Base-by-base conservation (phyloP, 2,329 filamentous ascomycete species). In the Nigrospora sphaerica region DNA sequence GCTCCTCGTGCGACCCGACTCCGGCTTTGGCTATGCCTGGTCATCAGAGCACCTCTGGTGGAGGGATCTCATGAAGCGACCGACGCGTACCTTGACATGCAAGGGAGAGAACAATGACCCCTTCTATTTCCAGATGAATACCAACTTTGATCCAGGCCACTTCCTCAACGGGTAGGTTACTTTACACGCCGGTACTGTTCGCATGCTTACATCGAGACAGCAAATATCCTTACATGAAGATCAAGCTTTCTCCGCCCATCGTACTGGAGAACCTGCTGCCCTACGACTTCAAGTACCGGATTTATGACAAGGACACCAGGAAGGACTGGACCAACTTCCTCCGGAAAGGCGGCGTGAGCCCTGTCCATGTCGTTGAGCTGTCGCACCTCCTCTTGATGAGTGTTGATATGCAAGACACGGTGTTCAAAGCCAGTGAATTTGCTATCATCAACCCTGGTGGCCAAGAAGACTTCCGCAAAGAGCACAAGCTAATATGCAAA, bases 321-420 rank as follows among this genome's bases (percentile, higher is more conserved):
- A 95, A 95, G 63, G 93, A 98, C 63, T 98, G 93, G 93, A 95
- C 89, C 5, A 98, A 98, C 64, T 98, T 98, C 69, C 71, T 98
- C 40, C 83, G 93, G 47, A 97, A 96, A 66, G 93, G 95, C 23
- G 95, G 95, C 13, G 85, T 97, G 47, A 98, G 93, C 62, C 95
- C 95, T 1, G 91, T 98, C 0, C 93, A 98, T 62, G 91, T 97
- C 11, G 92, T 97, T 16, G 92, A 98, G 66, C 74, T 98, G 17
- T 96, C 92, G 1, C 95, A 97, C 66, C 74, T 98, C 10, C 75
- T 98, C 3, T 74, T 98, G 31, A 78, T 98, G 57, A 97, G 92
- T 58, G 80, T 98, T 52, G 91, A 97, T 58, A 88, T 98, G 83
- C 89, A 98, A 67, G 93, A 98, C 60, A 96, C 90, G 0, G 82